phyloP scores from a whole-genome alignment of 1,284 basidiomycete species.

The Pterula multifida region DNA sequence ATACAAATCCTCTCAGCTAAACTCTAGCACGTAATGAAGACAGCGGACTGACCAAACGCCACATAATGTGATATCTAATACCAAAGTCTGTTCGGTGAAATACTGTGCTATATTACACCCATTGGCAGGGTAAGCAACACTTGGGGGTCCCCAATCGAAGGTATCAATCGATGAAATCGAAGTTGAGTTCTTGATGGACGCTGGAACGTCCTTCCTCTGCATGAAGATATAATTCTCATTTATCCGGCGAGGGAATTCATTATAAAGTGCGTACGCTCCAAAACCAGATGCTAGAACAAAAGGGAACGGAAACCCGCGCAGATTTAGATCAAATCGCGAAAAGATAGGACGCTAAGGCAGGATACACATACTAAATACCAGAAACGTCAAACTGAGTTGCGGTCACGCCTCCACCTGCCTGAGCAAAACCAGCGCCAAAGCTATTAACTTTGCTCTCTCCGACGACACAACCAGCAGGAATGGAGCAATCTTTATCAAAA shows the following conservation, averaged over 20 bases:
- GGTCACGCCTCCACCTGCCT: slow-evolving; percentile 52
- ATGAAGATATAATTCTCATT: slow-evolving; percentile 5
- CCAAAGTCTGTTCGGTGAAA: slow-evolving; percentile 41
- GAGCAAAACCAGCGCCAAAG: slow-evolving; percentile 40
- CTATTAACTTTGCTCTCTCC: slow-evolving; percentile 36
- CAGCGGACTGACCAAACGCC: slow-evolving; percentile 26
- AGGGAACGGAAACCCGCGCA: slow-evolving; percentile 9
- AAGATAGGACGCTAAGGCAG: slow-evolving; percentile 9
- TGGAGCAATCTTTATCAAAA: slow-evolving; percentile 27
- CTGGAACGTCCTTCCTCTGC: slow-evolving; percentile 29
- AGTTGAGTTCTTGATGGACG: slow-evolving; percentile 22
- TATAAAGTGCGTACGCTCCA: slow-evolving; percentile 33
- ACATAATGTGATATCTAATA: slow-evolving; percentile 35
- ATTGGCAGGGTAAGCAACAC: slow-evolving; percentile 38
- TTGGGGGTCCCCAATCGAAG: slow-evolving; percentile 41
- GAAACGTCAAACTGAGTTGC: slow-evolving; percentile 46
- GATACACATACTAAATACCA: slow-evolving; percentile 20
- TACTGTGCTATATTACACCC: slow-evolving; percentile 35
- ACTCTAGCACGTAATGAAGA: too few species aligned
- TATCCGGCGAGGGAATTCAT: not conserved
- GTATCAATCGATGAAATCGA: slow-evolving; percentile 31
- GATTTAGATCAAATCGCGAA: not conserved
- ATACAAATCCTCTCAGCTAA: too few species aligned
- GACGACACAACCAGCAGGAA: slow-evolving; percentile 41
- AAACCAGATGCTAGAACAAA: slow-evolving; percentile 48